Evolutionary conservation across 306 rosid species (phyloP).

Genomic region (Vigna reflexopilosa): DNA sequence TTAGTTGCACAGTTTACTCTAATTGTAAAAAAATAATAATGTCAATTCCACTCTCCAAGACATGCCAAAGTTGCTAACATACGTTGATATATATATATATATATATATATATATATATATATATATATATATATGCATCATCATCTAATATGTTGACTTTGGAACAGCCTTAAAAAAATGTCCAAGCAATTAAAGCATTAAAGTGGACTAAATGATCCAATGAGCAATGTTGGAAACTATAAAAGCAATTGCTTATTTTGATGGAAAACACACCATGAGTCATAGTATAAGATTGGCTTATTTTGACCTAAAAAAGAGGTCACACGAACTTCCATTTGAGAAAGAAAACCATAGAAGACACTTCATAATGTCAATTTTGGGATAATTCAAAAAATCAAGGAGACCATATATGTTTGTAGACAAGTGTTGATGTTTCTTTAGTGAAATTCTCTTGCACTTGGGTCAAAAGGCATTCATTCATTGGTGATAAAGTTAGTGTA

Average conservation of each 20-base stretch:
- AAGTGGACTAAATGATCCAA: slow-evolving; percentile 1
- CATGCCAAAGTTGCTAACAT: neutral
- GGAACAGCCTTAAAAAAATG: slow-evolving; percentile 7
- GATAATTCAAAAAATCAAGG: too few species aligned
- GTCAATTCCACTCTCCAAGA: neutral
- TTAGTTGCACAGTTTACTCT: too few species aligned
- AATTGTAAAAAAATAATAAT: neutral
- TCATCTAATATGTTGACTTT: slow-evolving; percentile 24
- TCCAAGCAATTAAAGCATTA: neutral
- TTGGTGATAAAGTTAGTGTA: neutral
- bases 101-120: too few species aligned
- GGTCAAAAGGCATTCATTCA: slow-evolving; percentile 15
- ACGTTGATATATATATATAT: too few species aligned
- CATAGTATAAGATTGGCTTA: neutral
- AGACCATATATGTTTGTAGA: too few species aligned
- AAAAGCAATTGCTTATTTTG: neutral
- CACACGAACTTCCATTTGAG: neutral
- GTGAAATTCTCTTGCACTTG: neutral
- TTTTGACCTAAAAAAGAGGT: neutral
- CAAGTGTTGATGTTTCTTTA: neutral
- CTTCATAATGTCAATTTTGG: neutral
- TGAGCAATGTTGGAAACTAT: neutral
- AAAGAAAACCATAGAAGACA: neutral
- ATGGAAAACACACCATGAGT: neutral
- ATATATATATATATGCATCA: neutral